Percentiles rank a stretch among this genome's conserved stretches.
These are phyloP conservation scores for Quercus rubra DNA, from an alignment of 306 rosid species.

Conservation along the genomic window DNA sequence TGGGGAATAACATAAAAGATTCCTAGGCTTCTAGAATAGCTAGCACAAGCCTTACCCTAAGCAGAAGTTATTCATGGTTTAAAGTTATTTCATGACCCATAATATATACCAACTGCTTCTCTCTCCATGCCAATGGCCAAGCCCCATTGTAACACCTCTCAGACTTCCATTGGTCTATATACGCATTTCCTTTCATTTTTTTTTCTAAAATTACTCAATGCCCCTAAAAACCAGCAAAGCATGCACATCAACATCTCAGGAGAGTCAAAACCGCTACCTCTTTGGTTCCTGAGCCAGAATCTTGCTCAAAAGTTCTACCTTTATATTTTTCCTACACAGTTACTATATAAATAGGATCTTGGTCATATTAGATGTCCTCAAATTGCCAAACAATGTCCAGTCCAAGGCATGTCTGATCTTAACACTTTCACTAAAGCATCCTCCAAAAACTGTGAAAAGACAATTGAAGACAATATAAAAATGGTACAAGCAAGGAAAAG, in stretches of 20 bases:
- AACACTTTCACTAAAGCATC: background rate
- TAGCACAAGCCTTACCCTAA: background rate
- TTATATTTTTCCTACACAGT: background rate
- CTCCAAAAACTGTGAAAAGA: background rate
- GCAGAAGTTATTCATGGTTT: background rate
- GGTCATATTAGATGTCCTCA: background rate
- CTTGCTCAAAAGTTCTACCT: background rate
- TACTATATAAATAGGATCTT: background rate
- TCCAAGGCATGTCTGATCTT: background rate
- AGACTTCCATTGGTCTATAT: background rate
- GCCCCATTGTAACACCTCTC: background rate
- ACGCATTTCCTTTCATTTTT: background rate
- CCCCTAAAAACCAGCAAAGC: background rate
- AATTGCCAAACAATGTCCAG: background rate
- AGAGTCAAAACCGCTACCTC: background rate
- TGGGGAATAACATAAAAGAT: background rate
- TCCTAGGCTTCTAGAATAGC: background rate
- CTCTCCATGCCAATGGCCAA: background rate
- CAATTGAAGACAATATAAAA: background rate
- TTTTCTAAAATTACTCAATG: background rate
- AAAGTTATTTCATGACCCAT: background rate
- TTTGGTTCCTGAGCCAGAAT: background rate
- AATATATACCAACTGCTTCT: background rate
- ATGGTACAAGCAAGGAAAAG: conserved; percentile 12
- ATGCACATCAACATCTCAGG: background rate